A percentile compares a stretch with the other conserved stretches of the same genome.
Conservation (phyloP, 2,329 filamentous ascomycete genomes). For the Talaromyces piceae region DNA sequence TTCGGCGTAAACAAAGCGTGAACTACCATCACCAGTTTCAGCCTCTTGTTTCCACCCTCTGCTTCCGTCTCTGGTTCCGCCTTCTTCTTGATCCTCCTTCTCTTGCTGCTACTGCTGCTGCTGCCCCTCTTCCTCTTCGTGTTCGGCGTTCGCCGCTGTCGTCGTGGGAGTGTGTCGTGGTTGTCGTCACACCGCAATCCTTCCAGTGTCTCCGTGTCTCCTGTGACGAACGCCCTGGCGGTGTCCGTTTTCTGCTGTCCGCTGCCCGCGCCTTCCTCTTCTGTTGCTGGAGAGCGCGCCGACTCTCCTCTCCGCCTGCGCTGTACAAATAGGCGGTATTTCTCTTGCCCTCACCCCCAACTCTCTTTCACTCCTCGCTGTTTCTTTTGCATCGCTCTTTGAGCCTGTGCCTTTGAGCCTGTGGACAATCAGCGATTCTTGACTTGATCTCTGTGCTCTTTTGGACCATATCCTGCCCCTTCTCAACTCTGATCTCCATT, state of each 20-base stretch:
- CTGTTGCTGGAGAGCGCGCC: not conserved
- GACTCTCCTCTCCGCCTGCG: not conserved
- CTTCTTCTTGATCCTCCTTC: not conserved
- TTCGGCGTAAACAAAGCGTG: not conserved
- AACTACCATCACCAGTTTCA: not conserved
- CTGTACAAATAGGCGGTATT: not conserved
- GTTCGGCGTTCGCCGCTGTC: no score
- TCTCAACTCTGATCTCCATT: no score
- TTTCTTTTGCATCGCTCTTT: not conserved
- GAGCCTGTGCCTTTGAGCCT: no score
- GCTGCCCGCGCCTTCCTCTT: not conserved
- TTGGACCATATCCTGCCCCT: no score
- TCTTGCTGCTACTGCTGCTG: not conserved
- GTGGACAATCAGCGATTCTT: not conserved
- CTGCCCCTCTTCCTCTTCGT: not conserved
- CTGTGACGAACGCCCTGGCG: no score
- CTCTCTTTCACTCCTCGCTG: not conserved
- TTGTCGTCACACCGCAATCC: no score
- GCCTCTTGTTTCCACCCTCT: not conserved
- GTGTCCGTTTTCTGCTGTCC: not conserved
- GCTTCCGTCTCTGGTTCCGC: not conserved
- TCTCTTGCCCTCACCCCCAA: not conserved
- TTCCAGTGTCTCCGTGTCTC: not conserved
- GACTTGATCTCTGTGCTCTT: not conserved
- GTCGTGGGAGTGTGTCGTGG: no score